Base-by-base conservation (phyloP, 2,329 filamentous ascomycete genomes). In the Polytolypa hystricis region DNA sequence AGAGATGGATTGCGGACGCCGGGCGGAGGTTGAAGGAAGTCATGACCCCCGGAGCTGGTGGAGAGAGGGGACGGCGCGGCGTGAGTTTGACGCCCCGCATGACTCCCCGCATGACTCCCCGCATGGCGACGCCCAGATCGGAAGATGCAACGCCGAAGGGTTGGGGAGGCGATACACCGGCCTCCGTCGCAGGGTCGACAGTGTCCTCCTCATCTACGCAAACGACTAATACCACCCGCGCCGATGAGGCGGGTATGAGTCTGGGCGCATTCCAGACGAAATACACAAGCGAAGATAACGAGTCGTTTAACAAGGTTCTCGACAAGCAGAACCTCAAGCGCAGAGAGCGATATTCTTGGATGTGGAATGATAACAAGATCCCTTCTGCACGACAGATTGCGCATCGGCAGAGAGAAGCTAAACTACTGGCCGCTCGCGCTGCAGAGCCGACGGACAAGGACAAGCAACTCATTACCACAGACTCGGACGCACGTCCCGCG, bases 271-370 rank as follows among this genome's bases (percentile, higher is more conserved):
- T 95, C 51, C 91, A 98, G 54, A 73, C 82, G 3, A 89, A 84
- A 47, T 96, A 95, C 62, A 98, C 89, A 1, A 94, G 85, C 52
- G 91, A 98, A 59, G 91, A 98, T 57, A 96, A 96, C 54, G 91
- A 95, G 55, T 93, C 84, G 49, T 96, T 98, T 65, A 93, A 94
- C 60, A 81, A 80, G 49, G 69, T 98, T 1, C 67, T 96, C 18
- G 91, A 98, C 62, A 83, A 79, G 51, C 85, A 95, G 53, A 98
- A 95, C 53, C 71, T 79, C 42, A 89, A 86, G 56, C 75, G 72
- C 34, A 79, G 82, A 0, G 80, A 87, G 51, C 93, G 89, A 50
- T 83, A 94, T 53, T 77, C 78, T 1, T 95, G 89, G 82, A 67
- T 96, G 30, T 93, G 86, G 77, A 73, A 77, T 7, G 83, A 79